Evolutionary conservation across 345 rosid genomes (phyloP), one percentile per base, ranked within the genome.

Genomic region (Balakata baccata): DNA sequence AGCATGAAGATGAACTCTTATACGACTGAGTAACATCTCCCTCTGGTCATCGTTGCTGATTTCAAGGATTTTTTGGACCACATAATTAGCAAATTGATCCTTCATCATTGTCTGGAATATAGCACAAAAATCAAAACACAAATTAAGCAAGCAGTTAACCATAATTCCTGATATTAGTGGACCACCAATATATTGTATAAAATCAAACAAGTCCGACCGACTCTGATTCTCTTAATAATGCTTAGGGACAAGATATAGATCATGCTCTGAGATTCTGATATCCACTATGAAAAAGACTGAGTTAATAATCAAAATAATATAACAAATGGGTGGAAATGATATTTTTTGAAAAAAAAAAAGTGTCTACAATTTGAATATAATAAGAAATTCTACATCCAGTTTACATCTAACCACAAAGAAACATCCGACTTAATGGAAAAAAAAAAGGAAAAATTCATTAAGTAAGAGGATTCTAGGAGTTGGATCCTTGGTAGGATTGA

Each of bases 61-160:
- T 74, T 96, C 97, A 71, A 96, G 90, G 79, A 96, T 86, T 86
- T 96, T 96, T 77, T 93, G 97, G 72, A 96, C 87, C 83, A 96
- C 99, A 74, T 91, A 96, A 76, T 96, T 96, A 54, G 97, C 97
- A 80, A 71, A 96, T 72, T 96, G 99, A 79, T 96, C 99, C 82
- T 96, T 96, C 98, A 96, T 93, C 99, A 96, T 96, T 61, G 81
- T 82, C 98, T 96, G 78, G 18, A 62, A 59, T 63, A 70, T 7
- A 51, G 22, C 69, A 25, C n/a, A n/a, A n/a, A n/a, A 68, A 75
- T 53, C 62, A 73, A n/a, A 49, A 22, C 69, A 66, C 7, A 16
- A 6, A 39, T 18, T 16, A 5, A 47, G 10, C 3, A 14, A 41
- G 49, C n/a, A 22, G 29, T 29, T 20, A 1, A 12, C 4, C 6